Conservation (phyloP, 2,329 filamentous ascomycete species). For the Penicillium psychrosexuale region DNA sequence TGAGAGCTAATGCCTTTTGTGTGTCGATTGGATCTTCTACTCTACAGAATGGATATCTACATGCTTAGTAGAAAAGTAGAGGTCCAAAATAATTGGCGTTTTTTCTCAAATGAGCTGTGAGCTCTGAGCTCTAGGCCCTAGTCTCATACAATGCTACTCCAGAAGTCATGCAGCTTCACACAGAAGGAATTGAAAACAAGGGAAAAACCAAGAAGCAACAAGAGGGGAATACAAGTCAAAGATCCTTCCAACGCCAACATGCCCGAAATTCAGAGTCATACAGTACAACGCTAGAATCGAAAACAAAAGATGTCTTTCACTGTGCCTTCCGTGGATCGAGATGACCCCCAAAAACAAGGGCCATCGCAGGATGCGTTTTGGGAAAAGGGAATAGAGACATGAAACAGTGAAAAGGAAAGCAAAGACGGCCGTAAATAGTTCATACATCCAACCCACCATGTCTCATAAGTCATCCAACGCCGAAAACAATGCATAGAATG, state of each 20-base stretch:
- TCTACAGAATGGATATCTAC: background rate
- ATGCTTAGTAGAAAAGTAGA: background rate
- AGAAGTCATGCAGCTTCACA: background rate
- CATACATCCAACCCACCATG: conserved; percentile 34
- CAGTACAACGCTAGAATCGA: conserved; percentile 22
- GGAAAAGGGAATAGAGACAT: conserved; percentile 9
- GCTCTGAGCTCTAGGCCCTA: background rate
- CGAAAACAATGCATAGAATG: conserved; percentile 29
- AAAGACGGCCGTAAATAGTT: conserved; percentile 27
- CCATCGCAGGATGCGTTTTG: conserved; percentile 13
- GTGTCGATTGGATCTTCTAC: background rate
- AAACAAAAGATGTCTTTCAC: conserved; percentile 19
- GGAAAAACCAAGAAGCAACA: conserved; percentile 9
- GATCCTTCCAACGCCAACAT: conserved; percentile 19
- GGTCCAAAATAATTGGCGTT: conserved; percentile 5
- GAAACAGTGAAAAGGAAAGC: conserved; percentile 20
- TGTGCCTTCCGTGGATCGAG: conserved; percentile 13
- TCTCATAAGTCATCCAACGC: conserved; percentile 33
- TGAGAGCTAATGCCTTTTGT: background rate
- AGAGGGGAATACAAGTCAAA: conserved; percentile 23
- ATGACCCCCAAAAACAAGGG: background rate
- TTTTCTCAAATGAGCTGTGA: conserved; percentile 3
- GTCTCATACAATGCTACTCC: conserved; percentile 2
- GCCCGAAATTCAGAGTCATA: conserved; percentile 12
- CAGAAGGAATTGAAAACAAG: conserved; percentile 4